Evolutionary conservation across 495 filamentous ascomycete genomes (phyloP).

Genomic region (Penicillium simplicissimum): DNA sequence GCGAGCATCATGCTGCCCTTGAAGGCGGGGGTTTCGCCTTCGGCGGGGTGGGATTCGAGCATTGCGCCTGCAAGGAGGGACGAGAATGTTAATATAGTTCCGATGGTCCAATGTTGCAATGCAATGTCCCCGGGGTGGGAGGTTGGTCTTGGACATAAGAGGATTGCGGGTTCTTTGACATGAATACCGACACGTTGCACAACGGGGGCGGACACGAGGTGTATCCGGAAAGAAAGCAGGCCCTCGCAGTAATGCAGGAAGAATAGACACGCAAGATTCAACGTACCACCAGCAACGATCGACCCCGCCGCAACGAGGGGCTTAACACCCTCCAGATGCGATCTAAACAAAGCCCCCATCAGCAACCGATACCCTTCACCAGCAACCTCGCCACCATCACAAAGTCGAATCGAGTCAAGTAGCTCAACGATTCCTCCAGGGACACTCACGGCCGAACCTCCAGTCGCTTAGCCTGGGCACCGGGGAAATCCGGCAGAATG

Average conservation of each 20-base stretch:
- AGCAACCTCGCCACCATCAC: not conserved
- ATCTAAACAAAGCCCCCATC: slow-evolving; percentile 16
- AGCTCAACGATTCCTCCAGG: no score
- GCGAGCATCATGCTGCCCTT: slow-evolving; percentile 69
- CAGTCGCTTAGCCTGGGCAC: slow-evolving; percentile 64
- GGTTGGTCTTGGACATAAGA: not conserved
- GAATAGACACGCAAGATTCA: not conserved
- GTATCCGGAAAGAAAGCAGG: no score
- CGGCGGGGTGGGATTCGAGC: slow-evolving; percentile 64
- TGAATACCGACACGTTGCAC: no score
- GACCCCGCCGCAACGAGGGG: slow-evolving; percentile 35
- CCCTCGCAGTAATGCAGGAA: not conserved
- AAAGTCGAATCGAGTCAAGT: no score
- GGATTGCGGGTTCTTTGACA: not conserved
- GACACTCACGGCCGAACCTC: slow-evolving; percentile 67
- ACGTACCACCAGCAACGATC: slow-evolving; percentile 42
- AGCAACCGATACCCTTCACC: not conserved
- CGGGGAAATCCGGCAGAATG: slow-evolving; percentile 75
- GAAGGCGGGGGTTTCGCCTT: slow-evolving; percentile 64
- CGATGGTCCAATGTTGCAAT: no score
- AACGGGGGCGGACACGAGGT: no score
- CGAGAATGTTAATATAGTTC: slow-evolving; percentile 1
- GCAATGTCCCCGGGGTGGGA: no score
- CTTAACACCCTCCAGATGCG: slow-evolving; percentile 39
- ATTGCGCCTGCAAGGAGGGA: slow-evolving; percentile 56